Conservation (phyloP, 2,329 filamentous ascomycete species). For the Botrytis hyacinthi region DNA sequence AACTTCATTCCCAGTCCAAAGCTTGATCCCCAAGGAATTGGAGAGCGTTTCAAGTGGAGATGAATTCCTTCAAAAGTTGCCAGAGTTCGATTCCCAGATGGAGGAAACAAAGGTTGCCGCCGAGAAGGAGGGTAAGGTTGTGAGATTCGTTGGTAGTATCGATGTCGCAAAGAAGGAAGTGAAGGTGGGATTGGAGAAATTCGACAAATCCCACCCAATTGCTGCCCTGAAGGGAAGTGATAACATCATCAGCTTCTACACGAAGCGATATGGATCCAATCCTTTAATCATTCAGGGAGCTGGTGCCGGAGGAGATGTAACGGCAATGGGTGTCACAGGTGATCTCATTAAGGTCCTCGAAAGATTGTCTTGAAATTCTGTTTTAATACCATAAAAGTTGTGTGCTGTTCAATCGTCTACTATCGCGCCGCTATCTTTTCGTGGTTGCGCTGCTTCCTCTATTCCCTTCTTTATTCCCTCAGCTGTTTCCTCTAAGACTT, state of each 20-base stretch:
- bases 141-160: conserved; percentile 91
- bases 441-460: conserved; percentile 25
- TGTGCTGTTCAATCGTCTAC: conserved; percentile 26
- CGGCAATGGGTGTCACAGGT: conserved; percentile 94
- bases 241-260: conserved; percentile 99
- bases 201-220: conserved; percentile 85
- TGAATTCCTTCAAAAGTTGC: conserved; percentile 80
- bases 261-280: conserved; percentile 86
- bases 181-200: conserved; percentile 89
- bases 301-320: conserved; percentile 91
- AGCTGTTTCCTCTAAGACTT: conserved; percentile 20
- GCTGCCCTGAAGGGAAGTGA: conserved; percentile 94
- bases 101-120: conserved; percentile 82
- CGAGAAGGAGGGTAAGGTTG: conserved; percentile 82
- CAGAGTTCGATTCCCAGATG: conserved; percentile 86
- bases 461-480: conserved; percentile 27
- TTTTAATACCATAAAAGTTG: conserved; percentile 22
- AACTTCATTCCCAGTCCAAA: conserved; percentile 89
- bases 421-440: conserved; percentile 25
- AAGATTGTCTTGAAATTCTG: conserved; percentile 42
- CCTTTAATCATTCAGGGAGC: conserved; percentile 93
- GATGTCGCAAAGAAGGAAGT: conserved; percentile 78
- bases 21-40: conserved; percentile 83
- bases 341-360: conserved; percentile 88
- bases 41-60: conserved; percentile 74